phyloP scores from a whole-genome alignment of 2,329 filamentous ascomycete genomes.

The Dendrostoma leiphaemia region DNA sequence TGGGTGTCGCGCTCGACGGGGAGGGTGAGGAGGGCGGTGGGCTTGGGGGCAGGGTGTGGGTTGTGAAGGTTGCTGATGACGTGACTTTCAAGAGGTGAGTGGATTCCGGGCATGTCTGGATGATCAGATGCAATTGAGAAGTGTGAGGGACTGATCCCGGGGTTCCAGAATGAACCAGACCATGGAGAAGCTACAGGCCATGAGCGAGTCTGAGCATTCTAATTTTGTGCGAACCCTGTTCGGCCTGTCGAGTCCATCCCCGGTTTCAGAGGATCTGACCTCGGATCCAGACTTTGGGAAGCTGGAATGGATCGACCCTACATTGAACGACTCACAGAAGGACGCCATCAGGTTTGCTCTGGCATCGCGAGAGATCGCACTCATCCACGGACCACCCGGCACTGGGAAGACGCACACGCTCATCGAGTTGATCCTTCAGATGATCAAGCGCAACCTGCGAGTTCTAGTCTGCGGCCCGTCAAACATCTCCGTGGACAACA shows the following conservation, averaged over 20 bases:
- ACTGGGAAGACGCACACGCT: constrained; percentile 97
- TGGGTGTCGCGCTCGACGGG: constrained; percentile 70
- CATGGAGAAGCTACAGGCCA: constrained; percentile 59
- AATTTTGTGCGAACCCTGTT: constrained; percentile 62
- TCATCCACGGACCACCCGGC: constrained; percentile 93
- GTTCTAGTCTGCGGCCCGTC: constrained; percentile 94
- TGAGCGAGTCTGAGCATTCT: constrained; percentile 57
- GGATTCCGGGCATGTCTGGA: background rate
- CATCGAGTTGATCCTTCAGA: constrained; percentile 91
- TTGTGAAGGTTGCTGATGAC: constrained; percentile 67
- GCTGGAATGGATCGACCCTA: constrained; percentile 60
- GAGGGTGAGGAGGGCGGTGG: constrained; percentile 49
- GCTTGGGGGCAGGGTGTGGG: constrained; percentile 54
- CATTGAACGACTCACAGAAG: constrained; percentile 65
- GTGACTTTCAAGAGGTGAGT: constrained; percentile 59
- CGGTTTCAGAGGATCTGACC: constrained; percentile 40
- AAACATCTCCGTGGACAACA: constrained; percentile 97
- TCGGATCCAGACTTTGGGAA: constrained; percentile 41
- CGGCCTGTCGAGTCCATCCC: constrained; percentile 52
- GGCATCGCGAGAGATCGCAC: constrained; percentile 73
- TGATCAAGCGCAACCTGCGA: constrained; percentile 70
- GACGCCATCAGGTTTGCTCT: constrained; percentile 79
- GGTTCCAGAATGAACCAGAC: constrained; percentile 57
- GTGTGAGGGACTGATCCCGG: too few relatives aligned
- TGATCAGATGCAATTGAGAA: too few relatives aligned